These are phyloP conservation scores for Colletotrichum somersetense DNA, from an alignment of 2,329 filamentous ascomycete species.

Conservation along the genomic window DNA sequence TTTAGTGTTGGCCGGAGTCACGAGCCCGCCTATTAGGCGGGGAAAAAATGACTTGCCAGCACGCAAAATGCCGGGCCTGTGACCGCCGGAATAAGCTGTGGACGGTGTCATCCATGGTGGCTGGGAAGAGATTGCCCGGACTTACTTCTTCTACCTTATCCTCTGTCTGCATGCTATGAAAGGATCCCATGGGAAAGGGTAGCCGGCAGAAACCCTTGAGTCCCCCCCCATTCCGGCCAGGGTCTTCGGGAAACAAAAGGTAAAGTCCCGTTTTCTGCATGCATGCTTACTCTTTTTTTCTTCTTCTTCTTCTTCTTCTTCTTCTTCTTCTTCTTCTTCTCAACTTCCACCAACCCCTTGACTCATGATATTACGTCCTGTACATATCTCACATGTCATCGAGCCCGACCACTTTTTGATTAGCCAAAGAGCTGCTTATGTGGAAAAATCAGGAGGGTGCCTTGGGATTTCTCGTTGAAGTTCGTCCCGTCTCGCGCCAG, in stretches of 20 bases:
- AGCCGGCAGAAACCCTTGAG: neutral
- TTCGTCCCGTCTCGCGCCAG: neutral
- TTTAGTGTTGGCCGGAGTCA: conserved; percentile 15
- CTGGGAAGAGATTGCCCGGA: neutral
- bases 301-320: too few species aligned
- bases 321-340: neutral
- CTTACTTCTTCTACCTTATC: too few species aligned
- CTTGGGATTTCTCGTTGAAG: neutral
- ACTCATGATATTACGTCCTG: conserved; percentile 23
- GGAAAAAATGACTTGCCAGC: neutral
- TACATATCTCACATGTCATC: conserved; percentile 9
- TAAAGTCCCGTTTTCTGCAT: conserved; percentile 15
- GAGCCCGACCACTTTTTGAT: neutral
- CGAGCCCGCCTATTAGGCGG: neutral
- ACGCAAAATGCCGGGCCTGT: conserved; percentile 20
- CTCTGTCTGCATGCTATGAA: neutral
- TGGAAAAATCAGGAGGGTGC: neutral
- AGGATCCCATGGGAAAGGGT: conserved; percentile 2
- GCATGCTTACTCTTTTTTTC: conserved; percentile 17
- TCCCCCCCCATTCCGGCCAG: neutral
- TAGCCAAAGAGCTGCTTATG: neutral
- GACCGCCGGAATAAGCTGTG: conserved; percentile 14
- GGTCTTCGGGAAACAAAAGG: conserved; percentile 3
- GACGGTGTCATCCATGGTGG: conserved; percentile 4
- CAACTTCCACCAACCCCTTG: conserved; percentile 8